Base-by-base conservation (phyloP, 2,329 filamentous ascomycete species). In the Diaporthe aspalathi region DNA sequence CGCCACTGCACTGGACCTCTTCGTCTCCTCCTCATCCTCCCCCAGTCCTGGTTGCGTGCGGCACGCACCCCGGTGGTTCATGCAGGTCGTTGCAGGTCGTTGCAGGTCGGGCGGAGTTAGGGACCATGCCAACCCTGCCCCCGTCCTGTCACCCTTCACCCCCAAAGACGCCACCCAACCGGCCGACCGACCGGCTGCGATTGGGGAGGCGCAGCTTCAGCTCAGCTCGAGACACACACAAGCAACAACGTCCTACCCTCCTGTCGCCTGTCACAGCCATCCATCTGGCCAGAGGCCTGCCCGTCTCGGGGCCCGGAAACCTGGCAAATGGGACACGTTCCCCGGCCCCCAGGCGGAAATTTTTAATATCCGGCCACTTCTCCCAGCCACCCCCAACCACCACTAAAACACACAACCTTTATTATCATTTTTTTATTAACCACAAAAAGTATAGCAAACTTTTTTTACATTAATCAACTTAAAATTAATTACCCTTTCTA, bases 41-140 rank as follows among this genome's bases (percentile, higher is more conserved):
- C 57, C 57, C 56, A 62, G 56, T 45, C 56, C 57, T 43, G 22
- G 57, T 63, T 32, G 27, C 40, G 40, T 63, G 57, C 57, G 57
- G 57, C 57, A 63, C 57, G 57, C 57, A 63, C 57, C 57, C 57
- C 57, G 57, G 57, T 63, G 57, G 57, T 63, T 63, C 57, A 63
- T 63, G 57, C 57, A 63, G 17, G 57, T 63, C 40, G 57, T 63
- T n/a, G n/a, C n/a, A n/a, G n/a, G n/a, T n/a, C n/a, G n/a, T n/a
- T 63, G 56, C 56, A 62, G 56, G 56, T 32, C 57, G 32, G 17
- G n/a, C 52, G 3, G 52, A 49, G 32, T 32, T 32, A 8, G 43
- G 27, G 57, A 45, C 56, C 56, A 38, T 57, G 53, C 53, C 27
- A 17, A 50, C 47, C 47, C 47, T 50, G 45, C 52, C 52, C 27